These are phyloP conservation scores for Tricharina praecox DNA, from an alignment of 495 filamentous ascomycete species.

Conservation along the genomic window DNA sequence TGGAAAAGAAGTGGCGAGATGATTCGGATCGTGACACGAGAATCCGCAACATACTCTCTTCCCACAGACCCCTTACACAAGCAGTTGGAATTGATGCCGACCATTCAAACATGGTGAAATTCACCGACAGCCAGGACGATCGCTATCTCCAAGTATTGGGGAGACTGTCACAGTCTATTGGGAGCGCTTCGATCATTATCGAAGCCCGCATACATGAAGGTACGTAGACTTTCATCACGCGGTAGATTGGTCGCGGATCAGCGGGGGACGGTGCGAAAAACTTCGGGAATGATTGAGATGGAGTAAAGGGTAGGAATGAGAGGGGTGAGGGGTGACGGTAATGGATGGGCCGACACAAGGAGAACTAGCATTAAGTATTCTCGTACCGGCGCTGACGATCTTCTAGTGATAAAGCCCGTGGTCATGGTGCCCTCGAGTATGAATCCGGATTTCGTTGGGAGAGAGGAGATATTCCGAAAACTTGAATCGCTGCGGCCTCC, in stretches of 20 bases:
- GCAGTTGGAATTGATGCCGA: neutral
- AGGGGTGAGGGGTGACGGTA: too few relatives aligned
- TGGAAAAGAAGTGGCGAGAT: neutral
- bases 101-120: slow-evolving; percentile 5
- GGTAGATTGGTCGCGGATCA: neutral
- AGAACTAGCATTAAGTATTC: too few relatives aligned
- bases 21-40: neutral
- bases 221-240: neutral
- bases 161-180: neutral
- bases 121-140: neutral
- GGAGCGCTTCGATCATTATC: neutral
- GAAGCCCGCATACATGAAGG: neutral
- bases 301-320: too few relatives aligned
- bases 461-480: neutral
- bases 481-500: neutral
- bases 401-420: neutral
- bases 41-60: neutral
- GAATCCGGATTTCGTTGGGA: neutral
- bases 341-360: too few relatives aligned
- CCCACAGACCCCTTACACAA: neutral
- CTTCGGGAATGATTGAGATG: too few relatives aligned
- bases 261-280: too few relatives aligned
- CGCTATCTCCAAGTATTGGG: neutral
- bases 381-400: too few relatives aligned
- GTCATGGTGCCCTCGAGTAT: neutral